These are phyloP conservation scores for carrot (Daucus carota) DNA, from an alignment of 129 eudicot species.

Conservation along the genomic window DNA sequence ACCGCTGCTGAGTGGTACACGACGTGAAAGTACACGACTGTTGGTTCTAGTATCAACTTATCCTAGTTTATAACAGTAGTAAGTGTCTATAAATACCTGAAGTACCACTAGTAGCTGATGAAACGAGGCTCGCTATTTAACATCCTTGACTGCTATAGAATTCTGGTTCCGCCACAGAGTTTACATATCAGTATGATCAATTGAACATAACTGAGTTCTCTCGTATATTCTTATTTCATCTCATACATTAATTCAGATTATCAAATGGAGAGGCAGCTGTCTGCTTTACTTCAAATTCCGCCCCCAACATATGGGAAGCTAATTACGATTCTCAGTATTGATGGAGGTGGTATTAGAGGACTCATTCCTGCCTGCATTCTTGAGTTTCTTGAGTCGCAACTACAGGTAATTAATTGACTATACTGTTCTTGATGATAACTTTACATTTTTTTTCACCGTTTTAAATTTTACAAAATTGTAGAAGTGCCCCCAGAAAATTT, in stretches of 20 bases:
- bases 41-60: too few relatives aligned
- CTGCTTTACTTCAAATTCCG: not conserved
- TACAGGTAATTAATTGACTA: not conserved
- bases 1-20: too few relatives aligned
- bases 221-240: not conserved
- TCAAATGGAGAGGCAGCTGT: not conserved
- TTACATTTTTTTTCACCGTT: too few relatives aligned
- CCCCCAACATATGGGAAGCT: not conserved
- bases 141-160: not conserved
- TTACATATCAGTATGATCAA: not conserved
- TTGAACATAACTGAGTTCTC: not conserved
- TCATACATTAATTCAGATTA: not conserved
- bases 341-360: conserved; percentile 11
- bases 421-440: too few relatives aligned
- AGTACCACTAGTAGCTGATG: not conserved
- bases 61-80: not conserved
- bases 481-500: too few relatives aligned
- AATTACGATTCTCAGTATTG: conserved; percentile 1
- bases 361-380: conserved; percentile 1
- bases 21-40: too few relatives aligned
- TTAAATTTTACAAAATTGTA: too few relatives aligned
- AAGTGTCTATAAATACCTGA: not conserved
- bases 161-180: not conserved
- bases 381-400: conserved; percentile 1
- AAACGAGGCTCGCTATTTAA: not conserved